Evolutionary conservation across 2,329 filamentous ascomycete genomes (phyloP).

Genomic region (Lachnellula hyalina): DNA sequence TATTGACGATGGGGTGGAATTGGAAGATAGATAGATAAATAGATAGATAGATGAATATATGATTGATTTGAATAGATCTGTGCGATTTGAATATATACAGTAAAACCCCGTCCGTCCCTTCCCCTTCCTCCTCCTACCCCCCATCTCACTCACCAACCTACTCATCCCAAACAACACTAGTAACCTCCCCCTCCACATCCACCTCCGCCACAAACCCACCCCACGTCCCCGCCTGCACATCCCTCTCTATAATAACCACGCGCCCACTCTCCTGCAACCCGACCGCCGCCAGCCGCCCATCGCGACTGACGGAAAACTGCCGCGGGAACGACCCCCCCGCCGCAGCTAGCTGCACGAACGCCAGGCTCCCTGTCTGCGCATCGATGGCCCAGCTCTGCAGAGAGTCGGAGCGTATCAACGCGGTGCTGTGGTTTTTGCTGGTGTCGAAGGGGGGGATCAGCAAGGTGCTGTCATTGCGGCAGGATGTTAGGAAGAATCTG

Average conservation of each 20-base stretch:
- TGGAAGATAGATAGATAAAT: constrained; percentile 31
- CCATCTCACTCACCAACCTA: constrained; percentile 1
- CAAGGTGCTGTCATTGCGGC: constrained; percentile 57
- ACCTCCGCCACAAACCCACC: constrained; percentile 28
- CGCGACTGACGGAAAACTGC: constrained; percentile 42
- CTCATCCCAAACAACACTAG: constrained; percentile 29
- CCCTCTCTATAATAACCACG: constrained; percentile 38
- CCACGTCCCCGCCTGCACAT: constrained; percentile 38
- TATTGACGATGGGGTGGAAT: constrained; percentile 40
- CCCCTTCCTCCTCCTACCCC: background rate
- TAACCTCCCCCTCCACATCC: constrained; percentile 22
- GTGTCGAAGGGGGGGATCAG: constrained; percentile 42
- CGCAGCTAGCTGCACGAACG: constrained; percentile 38
- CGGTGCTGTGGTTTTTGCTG: constrained; percentile 31
- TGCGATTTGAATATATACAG: background rate
- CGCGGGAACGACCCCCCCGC: constrained; percentile 41
- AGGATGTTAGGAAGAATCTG: constrained; percentile 61
- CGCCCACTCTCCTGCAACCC: constrained; percentile 37
- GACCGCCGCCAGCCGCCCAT: constrained; percentile 41
- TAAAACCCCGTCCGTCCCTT: background rate
- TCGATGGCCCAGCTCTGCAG: constrained; percentile 58
- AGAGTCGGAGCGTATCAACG: constrained; percentile 53
- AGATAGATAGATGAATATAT: background rate
- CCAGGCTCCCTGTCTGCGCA: constrained; percentile 37
- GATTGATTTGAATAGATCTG: constrained; percentile 2